These are phyloP conservation scores for Globisporangium echinulatum DNA, from an alignment of 352 stramenopile species.

Conservation along the genomic window DNA sequence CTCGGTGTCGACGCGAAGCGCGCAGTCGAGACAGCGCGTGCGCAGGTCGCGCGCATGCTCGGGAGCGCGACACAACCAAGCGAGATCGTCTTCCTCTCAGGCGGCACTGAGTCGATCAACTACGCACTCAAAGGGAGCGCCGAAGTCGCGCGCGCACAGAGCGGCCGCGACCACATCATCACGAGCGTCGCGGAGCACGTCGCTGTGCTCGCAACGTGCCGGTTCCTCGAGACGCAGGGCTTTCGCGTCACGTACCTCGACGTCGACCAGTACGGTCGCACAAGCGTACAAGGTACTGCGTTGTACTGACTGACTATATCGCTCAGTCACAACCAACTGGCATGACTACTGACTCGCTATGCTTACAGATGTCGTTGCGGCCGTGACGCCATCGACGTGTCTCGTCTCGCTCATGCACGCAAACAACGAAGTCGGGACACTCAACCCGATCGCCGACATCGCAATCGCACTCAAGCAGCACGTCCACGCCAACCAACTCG, in stretches of 20 bases:
- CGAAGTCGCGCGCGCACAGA: slow-evolving; percentile 22
- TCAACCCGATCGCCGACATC: slow-evolving; percentile 93
- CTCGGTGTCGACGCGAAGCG: slow-evolving; percentile 56
- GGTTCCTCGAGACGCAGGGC: slow-evolving; percentile 46
- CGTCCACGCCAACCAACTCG: slow-evolving; percentile 18
- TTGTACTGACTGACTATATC: not conserved
- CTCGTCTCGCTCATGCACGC: slow-evolving; percentile 97
- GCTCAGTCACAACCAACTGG: no score
- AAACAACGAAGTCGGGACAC: slow-evolving; percentile 98
- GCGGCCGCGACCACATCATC: slow-evolving; percentile 80
- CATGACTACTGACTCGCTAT: no score
- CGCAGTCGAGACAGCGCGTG: slow-evolving; percentile 79
- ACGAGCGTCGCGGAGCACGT: slow-evolving; percentile 93
- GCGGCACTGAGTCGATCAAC: slow-evolving; percentile 88
- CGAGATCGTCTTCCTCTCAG: slow-evolving; percentile 66
- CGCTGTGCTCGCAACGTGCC: slow-evolving; percentile 84
- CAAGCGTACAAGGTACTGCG: slow-evolving; percentile 29
- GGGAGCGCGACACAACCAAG: slow-evolving; percentile 14
- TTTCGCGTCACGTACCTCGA: slow-evolving; percentile 71
- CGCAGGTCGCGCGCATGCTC: slow-evolving; percentile 82
- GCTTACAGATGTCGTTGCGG: slow-evolving; percentile 61
- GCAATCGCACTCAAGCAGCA: slow-evolving; percentile 32
- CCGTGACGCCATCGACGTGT: slow-evolving; percentile 82
- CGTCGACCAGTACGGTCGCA: slow-evolving; percentile 46
- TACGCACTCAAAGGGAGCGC: slow-evolving; percentile 70